Base-by-base conservation (phyloP, 495 filamentous ascomycete genomes). In the Neurospora hispaniola region DNA sequence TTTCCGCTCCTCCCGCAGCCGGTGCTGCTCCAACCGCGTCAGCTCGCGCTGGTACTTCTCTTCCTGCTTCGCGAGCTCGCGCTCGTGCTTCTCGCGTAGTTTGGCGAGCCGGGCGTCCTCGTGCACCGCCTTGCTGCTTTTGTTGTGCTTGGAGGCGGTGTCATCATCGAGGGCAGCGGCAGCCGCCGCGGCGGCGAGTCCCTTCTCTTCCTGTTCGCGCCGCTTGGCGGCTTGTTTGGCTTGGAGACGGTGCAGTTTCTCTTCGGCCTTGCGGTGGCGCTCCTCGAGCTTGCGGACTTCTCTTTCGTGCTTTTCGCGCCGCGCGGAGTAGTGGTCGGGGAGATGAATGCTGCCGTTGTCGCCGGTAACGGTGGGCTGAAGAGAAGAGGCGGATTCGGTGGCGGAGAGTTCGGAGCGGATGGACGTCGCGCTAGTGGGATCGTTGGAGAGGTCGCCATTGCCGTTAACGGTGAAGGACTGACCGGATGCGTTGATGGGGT, bases 271-370 rank as follows among this genome's bases (percentile, higher is more conserved):
- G 46, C 85, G 85, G 73, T 91, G 91, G 72, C 90, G 89, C 8
- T 90, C 85, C 14, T 92, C 86, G 1, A 97, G 87, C 74, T 94
- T 96, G 46, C 83, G 81, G 3, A 97, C 85, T 11, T 96, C 92
- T 73, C 90, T 92, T 42, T 94, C 90, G 73, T 93, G 85, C 48
- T 85, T 1, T 83, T 80, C n/a, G 69, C 46, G 42, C 73, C 66
- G 27, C 80, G 77, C n/a, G 70, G 70, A 10, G 72, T 27, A n/a
- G 46, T 43, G 39, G 66, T 43, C 41, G 23, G 69, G 9, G n/a
- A 27, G 35, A 59, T 48, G 39, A 42, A 40, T 39, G 31, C 18
- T 38, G 38, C 46, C 39, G 62, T 39, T 71, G 48, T 23, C 38
- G 54, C 54, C 54, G 7, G 76, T 71, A 16, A 27, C 9, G 74